Evolutionary conservation across 192 early-diverging fungal genomes (phyloP), one percentile per base, ranked within the genome.

Genomic region (Haplosporangium gracile): DNA sequence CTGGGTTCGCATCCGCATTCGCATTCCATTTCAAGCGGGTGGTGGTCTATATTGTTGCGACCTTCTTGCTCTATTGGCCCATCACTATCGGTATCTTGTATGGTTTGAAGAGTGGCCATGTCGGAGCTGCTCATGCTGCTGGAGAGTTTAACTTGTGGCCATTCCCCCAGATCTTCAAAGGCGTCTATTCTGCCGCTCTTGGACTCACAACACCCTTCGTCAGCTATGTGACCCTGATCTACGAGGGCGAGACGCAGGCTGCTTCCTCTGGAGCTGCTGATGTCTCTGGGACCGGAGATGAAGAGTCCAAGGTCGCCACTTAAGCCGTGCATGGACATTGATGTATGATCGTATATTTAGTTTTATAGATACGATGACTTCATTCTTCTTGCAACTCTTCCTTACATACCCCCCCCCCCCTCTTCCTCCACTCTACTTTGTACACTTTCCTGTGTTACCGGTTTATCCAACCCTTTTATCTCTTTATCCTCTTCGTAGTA

Each of bases 141-240:
- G 81, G 81, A 8, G 76, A 82, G 6, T 82, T 82, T n/a, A 82
- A 82, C 43, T 7, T 68, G 18, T 82, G 81, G 81, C 81, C 81
- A 9, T 32, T 82, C 29, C 81, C 81, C 55, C 53, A 82, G 71
- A 77, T 82, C 63, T 82, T 82, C 20, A 82, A 82, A 71, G 70
- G 55, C 11, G 43, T 82, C 45, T 82, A 74, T 55, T 76, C 76
- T 0, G 32, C 51, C 32, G 70, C 57, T 10, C 9, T 82, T 5
- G 81, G 81, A 5, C 24, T 77, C 53, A 82, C 81, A 6, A 82
- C 81, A 10, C 81, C 81, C 7, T 82, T 77, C 24, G 32, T 82
- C 9, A 69, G 57, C 16, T 82, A 82, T 68, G 57, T 77, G 15
- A 29, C 68, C 4, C 42, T 82, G 47, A 82, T 82, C 39, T 82